Evolutionary conservation across 495 filamentous ascomycete genomes (phyloP).

Genomic region (Cladorrhinum samala): DNA sequence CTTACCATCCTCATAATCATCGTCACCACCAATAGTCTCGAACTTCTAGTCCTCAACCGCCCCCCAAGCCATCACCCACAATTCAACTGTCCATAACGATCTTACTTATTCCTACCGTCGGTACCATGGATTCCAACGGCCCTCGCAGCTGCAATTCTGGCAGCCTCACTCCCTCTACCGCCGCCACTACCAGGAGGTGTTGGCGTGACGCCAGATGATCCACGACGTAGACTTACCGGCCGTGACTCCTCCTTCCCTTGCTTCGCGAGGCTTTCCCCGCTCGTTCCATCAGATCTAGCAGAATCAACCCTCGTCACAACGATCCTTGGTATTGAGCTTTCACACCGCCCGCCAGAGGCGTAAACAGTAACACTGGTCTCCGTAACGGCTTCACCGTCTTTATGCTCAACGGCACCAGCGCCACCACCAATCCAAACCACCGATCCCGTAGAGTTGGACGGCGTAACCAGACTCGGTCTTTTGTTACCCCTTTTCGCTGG

Average conservation of each 20-base stretch:
- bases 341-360: too few species aligned
- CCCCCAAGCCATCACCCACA: too few species aligned
- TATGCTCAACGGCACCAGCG: too few species aligned
- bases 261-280: background rate
- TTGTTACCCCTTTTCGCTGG: too few species aligned
- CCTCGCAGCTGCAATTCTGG: background rate
- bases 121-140: too few species aligned
- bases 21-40: too few species aligned
- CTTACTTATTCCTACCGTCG: too few species aligned
- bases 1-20: too few species aligned
- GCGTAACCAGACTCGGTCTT: background rate
- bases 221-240: background rate
- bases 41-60: too few species aligned
- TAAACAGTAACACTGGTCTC: background rate
- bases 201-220: background rate
- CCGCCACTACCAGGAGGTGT: background rate
- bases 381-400: background rate
- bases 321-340: too few species aligned
- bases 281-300: too few species aligned
- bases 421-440: constrained; percentile 14
- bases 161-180: background rate
- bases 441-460: constrained; percentile 5
- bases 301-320: background rate
- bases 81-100: too few species aligned
- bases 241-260: background rate